Evolutionary conservation across 1,139 yeast species (phyloP).

Genomic region (Maudiozyma humilis): DNA sequence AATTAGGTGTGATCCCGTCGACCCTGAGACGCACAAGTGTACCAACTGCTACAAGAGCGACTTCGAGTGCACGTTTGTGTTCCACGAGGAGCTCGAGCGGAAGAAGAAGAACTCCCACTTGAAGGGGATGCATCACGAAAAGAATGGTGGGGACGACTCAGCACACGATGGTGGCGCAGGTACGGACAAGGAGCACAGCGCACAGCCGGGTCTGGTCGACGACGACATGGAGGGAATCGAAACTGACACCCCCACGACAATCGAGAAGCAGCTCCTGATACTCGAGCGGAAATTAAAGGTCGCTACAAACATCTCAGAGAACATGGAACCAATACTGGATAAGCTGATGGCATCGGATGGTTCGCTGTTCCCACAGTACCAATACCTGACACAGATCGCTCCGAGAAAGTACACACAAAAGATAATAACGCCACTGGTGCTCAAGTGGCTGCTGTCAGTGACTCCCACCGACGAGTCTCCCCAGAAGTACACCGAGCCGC

Average conservation of each 20-base stretch:
- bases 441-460: constrained; percentile 13
- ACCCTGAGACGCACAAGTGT: constrained; percentile 18
- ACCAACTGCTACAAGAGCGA: constrained; percentile 21
- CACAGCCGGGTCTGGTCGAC: no score
- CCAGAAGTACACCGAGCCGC: constrained; percentile 12
- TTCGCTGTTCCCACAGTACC: constrained; percentile 1
- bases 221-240: no score
- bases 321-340: constrained; percentile 3
- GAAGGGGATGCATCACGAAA: not conserved
- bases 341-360: constrained; percentile 1
- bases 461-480: constrained; percentile 4
- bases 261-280: constrained; percentile 4
- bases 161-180: not conserved
- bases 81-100: constrained; percentile 10
- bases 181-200: no score
- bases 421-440: constrained; percentile 12
- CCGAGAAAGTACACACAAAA: constrained; percentile 12
- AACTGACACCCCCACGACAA: no score
- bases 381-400: constrained; percentile 8
- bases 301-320: constrained; percentile 4
- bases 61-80: constrained; percentile 17
- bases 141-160: no score
- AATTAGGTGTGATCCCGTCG: constrained; percentile 29
- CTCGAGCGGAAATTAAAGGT: constrained; percentile 8
- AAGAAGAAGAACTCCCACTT: constrained; percentile 4